Percentiles rank a stretch among this genome's conserved stretches.
These are phyloP conservation scores for Hanseniaspora clermontiae DNA, from an alignment of 805 yeast genomes.

Conservation along the genomic window DNA sequence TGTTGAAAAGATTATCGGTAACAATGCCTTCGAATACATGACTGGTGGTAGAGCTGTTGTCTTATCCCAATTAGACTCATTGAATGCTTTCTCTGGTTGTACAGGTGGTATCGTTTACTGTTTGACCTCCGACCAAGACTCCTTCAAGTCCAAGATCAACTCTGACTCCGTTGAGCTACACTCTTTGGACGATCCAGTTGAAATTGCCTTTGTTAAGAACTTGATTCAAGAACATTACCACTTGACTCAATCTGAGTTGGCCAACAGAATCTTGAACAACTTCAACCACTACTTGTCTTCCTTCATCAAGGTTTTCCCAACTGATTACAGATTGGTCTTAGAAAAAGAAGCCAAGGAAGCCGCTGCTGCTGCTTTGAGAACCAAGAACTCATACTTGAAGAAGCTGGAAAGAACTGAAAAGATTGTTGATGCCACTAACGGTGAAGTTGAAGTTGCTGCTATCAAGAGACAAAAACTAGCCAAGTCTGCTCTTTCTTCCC, in stretches of 20 bases:
- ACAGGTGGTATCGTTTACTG: slow-evolving; percentile 99
- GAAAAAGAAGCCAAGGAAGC: slow-evolving; percentile 47
- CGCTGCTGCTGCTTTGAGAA: slow-evolving; percentile 46
- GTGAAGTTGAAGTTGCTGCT: slow-evolving; percentile 42
- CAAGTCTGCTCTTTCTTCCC: slow-evolving; percentile 32
- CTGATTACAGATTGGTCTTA: slow-evolving; percentile 80
- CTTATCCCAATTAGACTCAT: slow-evolving; percentile 80
- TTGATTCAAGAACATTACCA: slow-evolving; percentile 90
- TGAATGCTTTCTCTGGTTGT: slow-evolving; percentile 86
- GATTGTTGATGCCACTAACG: slow-evolving; percentile 79
- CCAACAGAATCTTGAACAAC: slow-evolving; percentile 67
- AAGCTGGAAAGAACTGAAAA: slow-evolving; percentile 56
- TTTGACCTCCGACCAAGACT: slow-evolving; percentile 79
- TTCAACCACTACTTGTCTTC: slow-evolving; percentile 80
- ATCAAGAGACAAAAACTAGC: slow-evolving; percentile 26
- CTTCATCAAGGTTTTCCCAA: slow-evolving; percentile 86
- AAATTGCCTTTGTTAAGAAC: slow-evolving; percentile 86
- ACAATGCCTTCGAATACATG: slow-evolving; percentile 98
- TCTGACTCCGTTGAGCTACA: slow-evolving; percentile 69
- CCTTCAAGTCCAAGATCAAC: slow-evolving; percentile 70
- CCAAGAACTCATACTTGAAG: slow-evolving; percentile 52
- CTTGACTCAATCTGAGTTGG: slow-evolving; percentile 84
- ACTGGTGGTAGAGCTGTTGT: slow-evolving; percentile 97
- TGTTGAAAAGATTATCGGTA: slow-evolving; percentile 86
- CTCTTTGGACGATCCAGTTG: slow-evolving; percentile 69